phyloP scores from a whole-genome alignment of 2,329 filamentous ascomycete species.

The Phoma sp. region DNA sequence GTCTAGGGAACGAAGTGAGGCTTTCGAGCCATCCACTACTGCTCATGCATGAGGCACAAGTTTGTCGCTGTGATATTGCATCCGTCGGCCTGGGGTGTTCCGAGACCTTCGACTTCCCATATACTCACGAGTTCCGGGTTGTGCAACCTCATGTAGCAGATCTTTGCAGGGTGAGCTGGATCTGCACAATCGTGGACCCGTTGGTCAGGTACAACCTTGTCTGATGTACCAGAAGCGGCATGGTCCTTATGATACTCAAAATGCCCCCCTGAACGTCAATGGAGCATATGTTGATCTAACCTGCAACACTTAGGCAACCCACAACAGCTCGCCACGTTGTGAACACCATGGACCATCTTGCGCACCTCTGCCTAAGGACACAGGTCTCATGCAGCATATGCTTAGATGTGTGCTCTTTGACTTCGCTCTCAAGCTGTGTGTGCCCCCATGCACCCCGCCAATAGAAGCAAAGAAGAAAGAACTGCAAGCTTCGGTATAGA shows the following conservation, averaged over 20 bases:
- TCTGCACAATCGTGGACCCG: neutral
- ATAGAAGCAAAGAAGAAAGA: neutral
- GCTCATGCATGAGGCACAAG: neutral
- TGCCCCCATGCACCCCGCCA: neutral
- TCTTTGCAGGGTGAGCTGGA: conserved; percentile 1
- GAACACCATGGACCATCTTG: neutral
- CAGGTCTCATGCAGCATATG: neutral
- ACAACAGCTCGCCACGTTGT: conserved; percentile 6
- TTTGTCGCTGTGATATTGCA: conserved; percentile 1
- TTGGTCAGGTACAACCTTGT: conserved; percentile 3
- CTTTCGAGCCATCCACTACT: neutral
- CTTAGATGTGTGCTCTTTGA: neutral
- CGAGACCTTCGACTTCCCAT: neutral
- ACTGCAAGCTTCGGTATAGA: neutral
- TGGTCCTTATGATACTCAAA: neutral
- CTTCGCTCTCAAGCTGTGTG: neutral
- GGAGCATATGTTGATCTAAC: neutral
- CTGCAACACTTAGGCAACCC: neutral
- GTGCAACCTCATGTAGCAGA: conserved; percentile 12
- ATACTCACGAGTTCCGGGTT: neutral
- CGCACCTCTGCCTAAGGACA: neutral
- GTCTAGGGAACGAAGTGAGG: conserved; percentile 1
- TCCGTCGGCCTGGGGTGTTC: neutral
- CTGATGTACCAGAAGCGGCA: neutral
- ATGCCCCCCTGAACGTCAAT: conserved; percentile 9